Evolutionary conservation across 2,329 filamentous ascomycete species (phyloP).

Genomic region (Diaporthe ilicicola): DNA sequence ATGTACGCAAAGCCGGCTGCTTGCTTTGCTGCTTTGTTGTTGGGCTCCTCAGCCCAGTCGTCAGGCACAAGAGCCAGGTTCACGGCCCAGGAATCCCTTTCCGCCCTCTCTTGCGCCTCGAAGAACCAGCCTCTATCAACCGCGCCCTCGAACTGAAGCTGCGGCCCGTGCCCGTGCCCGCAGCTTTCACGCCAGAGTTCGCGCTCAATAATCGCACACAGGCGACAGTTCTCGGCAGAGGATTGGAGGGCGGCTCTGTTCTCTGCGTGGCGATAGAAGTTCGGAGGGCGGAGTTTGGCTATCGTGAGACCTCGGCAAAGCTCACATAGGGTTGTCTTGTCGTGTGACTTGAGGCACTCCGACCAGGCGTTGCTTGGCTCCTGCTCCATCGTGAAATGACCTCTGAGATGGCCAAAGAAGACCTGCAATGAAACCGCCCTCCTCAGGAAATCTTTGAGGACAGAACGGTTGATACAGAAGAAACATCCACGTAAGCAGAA

Average conservation of each 20-base stretch:
- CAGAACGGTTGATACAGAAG: neutral
- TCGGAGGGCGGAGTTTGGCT: neutral
- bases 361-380: neutral
- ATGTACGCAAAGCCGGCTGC: neutral
- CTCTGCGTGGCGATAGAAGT: constrained; percentile 10
- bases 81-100: constrained; percentile 2
- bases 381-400: neutral
- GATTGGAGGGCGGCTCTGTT: neutral
- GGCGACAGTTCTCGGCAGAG: neutral
- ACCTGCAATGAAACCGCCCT: neutral
- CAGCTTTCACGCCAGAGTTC: neutral
- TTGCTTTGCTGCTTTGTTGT: neutral
- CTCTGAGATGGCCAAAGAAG: neutral
- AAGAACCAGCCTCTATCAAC: neutral
- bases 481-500: neutral
- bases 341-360: neutral
- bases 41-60: neutral
- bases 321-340: constrained; percentile 4
- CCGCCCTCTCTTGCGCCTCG: neutral
- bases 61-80: constrained; percentile 6
- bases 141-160: constrained; percentile 5
- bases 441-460: neutral
- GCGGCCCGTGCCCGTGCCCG: neutral
- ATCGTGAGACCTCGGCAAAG: neutral
- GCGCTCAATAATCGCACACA: constrained; percentile 4